Conservation (phyloP, 164 flowering plant genomes). For the Buxus sempervirens region DNA sequence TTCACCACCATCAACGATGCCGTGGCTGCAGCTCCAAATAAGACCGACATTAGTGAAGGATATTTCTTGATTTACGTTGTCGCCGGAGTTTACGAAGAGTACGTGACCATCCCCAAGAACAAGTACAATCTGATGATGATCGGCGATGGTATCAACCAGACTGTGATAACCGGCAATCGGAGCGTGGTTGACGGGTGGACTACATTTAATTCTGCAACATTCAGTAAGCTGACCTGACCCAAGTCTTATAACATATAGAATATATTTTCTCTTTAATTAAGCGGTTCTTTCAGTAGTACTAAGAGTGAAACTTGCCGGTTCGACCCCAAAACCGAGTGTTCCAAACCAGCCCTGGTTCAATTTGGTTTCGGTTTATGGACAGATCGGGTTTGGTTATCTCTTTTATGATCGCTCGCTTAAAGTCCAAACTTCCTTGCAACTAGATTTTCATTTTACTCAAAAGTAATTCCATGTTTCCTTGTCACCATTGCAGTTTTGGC, state of each 20-base stretch:
- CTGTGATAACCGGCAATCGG: slow-evolving; percentile 26
- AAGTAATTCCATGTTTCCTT: no score
- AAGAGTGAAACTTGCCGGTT: no score
- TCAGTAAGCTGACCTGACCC: slow-evolving; percentile 15
- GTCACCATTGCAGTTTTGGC: slow-evolving; percentile 38
- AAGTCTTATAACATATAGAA: no score
- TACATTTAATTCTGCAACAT: slow-evolving; percentile 35
- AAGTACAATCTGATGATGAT: slow-evolving; percentile 45
- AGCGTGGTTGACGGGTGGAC: slow-evolving; percentile 30
- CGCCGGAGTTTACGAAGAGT: slow-evolving; percentile 51
- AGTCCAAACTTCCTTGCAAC: no score
- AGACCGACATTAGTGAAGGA: slow-evolving; percentile 15
- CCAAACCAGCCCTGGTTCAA: no score
- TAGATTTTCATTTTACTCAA: no score
- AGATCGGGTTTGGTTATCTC: no score
- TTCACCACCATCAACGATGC: slow-evolving; percentile 24
- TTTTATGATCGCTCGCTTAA: no score
- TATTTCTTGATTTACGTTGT: slow-evolving; percentile 40
- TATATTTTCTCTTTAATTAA: no score
- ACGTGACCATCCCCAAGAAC: slow-evolving; percentile 35
- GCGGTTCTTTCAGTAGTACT: no score
- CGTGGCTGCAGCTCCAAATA: slow-evolving; percentile 34
- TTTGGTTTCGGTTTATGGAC: no score
- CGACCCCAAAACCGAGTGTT: no score
- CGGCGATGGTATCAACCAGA: slow-evolving; percentile 41